Percentiles rank a stretch among this genome's conserved stretches.
Evolutionary conservation across 1,139 yeast species (phyloP).

Genomic region (Saccharomyces hybrid): DNA sequence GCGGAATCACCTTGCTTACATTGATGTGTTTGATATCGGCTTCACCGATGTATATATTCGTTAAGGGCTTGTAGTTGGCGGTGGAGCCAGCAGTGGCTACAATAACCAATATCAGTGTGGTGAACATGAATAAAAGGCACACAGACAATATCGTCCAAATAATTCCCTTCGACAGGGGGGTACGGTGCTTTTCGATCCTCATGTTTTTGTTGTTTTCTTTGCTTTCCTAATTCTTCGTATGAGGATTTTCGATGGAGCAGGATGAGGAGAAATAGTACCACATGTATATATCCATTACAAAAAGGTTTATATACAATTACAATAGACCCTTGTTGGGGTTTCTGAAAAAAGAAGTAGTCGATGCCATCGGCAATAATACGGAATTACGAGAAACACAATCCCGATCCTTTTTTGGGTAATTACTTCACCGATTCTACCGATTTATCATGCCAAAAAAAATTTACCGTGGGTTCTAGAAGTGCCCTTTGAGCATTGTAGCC

Average conservation of each 20-base stretch:
- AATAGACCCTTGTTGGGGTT: neutral
- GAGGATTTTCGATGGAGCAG: neutral
- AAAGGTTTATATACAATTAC: neutral
- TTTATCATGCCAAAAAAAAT: neutral
- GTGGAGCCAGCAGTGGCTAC: slow-evolving; percentile 27
- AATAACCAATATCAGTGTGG: slow-evolving; percentile 20
- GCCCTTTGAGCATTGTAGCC: neutral
- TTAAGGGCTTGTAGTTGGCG: slow-evolving; percentile 24
- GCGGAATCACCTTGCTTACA: slow-evolving; percentile 29
- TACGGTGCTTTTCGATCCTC: neutral
- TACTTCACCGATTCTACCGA: neutral
- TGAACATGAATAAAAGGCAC: slow-evolving; percentile 18
- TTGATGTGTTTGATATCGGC: slow-evolving; percentile 29
- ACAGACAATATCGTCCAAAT: slow-evolving; percentile 8
- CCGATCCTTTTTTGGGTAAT: neutral
- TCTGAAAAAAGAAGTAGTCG: neutral
- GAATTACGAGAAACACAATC: neutral
- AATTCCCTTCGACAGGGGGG: slow-evolving; percentile 6
- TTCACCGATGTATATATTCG: slow-evolving; percentile 27
- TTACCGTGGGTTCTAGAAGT: neutral
- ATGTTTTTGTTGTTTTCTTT: neutral
- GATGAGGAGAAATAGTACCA: neutral
- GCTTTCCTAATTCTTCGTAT: neutral
- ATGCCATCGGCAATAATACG: neutral
- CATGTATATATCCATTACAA: neutral